Base-by-base conservation (phyloP, 305 asterid species). In the Fraxinus baroniana region DNA sequence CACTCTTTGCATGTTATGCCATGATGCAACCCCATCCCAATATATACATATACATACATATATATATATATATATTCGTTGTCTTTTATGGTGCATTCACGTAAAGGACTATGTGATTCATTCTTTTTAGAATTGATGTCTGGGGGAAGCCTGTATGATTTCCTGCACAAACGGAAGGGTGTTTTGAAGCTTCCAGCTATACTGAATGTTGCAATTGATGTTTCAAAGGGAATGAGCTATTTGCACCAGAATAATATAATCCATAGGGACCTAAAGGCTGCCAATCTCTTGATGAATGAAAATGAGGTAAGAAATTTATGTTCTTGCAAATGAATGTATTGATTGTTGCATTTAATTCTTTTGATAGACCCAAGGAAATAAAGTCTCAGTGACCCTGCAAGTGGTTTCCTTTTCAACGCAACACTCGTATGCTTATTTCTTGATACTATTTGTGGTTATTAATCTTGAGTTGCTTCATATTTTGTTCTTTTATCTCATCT, bases 261-360 rank as follows among this genome's bases (percentile, higher is more conserved):
- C 46, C 98, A 95, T 85, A 81, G 98, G 85, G 98, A 94, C 90
- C 86, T 95, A 1, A 95, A 95, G 90, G 94, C 98, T 13, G 97
- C 99, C 77, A 95, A 93, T 88, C 92, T 95, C 78, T 87, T 95
- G 82, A 86, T 95, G 92, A 93, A 94, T 78, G 99, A 95, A 87
- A 89, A 92, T 66, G 91, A 89, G 39, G 99, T 92, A 91, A 91
- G 92, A 52, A 57, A 49, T 62, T 44, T 33, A 18, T 41, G 36
- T 28, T 74, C 55, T 81, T 37, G 62, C 12, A 28, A 66, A 49
- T 10, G 33, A 44, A 76, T 55, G 20, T 44, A 13, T 24, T 79
- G 17, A 36, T 28, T 26, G n/a, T 78, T 66, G 75, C 75, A 30
- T 70, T 64, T 64, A 22, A 64, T 64, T 24, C 33, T 64, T 64